Conservation (phyloP, 257 asterid species). For the Solanum paucissectum region DNA sequence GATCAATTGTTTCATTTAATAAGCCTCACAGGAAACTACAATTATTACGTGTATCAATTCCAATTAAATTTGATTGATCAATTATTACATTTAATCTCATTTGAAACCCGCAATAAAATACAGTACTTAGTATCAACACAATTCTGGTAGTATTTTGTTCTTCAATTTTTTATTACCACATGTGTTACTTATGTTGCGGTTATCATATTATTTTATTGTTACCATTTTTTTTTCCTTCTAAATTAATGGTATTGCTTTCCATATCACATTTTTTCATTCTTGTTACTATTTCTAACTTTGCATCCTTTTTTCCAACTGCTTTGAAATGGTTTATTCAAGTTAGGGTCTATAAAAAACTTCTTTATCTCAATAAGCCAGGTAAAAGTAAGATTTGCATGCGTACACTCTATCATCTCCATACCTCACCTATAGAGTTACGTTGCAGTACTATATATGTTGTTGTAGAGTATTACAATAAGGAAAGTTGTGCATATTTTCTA, state of each 20-base stretch:
- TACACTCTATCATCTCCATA: neutral
- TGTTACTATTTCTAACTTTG: neutral
- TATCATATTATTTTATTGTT: neutral
- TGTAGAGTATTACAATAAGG: too few relatives aligned
- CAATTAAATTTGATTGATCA: neutral
- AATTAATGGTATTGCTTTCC: neutral
- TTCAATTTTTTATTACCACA: neutral
- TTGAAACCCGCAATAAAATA: neutral
- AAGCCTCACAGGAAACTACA: neutral
- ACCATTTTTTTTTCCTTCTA: neutral
- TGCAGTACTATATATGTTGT: neutral
- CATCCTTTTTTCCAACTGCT: neutral
- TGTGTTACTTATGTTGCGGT: neutral
- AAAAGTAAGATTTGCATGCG: fast-evolving
- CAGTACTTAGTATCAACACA: neutral
- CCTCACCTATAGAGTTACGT: neutral
- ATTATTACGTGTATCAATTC: neutral
- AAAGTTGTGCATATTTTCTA: neutral
- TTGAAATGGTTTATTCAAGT: neutral
- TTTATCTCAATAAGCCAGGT: neutral
- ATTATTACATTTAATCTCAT: neutral
- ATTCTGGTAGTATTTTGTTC: neutral
- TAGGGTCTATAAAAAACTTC: neutral
- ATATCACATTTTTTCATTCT: neutral
- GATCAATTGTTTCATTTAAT: neutral